Evolutionary conservation across 768 basidiomycete species (phyloP).

Genomic region (Lactarius trivialis): DNA sequence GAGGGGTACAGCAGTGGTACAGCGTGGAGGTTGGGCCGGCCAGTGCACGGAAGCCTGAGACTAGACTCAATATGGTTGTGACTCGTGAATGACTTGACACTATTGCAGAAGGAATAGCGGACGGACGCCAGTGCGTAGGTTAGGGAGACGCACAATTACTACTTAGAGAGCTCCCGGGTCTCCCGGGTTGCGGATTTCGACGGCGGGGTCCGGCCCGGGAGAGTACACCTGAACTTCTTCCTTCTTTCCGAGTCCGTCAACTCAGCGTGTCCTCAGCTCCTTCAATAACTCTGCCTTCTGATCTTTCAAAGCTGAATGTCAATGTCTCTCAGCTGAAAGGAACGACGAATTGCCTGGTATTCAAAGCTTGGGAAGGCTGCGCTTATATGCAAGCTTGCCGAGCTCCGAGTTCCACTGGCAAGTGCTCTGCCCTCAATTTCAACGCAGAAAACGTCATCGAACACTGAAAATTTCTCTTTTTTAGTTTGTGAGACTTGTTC

Average conservation of each 20-base stretch:
- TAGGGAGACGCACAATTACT: no score
- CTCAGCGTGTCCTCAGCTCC: background rate
- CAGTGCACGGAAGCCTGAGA: no score
- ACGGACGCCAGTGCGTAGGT: no score
- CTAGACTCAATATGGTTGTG: no score
- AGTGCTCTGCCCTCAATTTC: background rate
- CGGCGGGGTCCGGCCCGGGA: no score
- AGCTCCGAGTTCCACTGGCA: no score
- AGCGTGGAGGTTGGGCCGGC: no score
- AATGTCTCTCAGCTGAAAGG: conserved; percentile 65
- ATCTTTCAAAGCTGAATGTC: conserved; percentile 43
- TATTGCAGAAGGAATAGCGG: no score
- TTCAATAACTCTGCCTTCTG: background rate
- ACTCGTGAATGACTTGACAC: no score
- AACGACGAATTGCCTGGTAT: conserved; percentile 51
- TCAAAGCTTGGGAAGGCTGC: conserved; percentile 58
- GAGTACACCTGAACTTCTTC: background rate
- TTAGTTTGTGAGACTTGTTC: background rate
- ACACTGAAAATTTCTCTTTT: background rate
- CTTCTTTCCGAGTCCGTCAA: background rate
- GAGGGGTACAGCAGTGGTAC: no score
- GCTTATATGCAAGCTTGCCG: conserved; percentile 44
- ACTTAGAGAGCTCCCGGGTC: no score
- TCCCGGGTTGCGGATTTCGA: no score
- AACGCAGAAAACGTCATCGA: background rate